These are phyloP conservation scores for Trichoderma breve DNA, from an alignment of 2,329 filamentous ascomycete genomes.

Conservation along the genomic window DNA sequence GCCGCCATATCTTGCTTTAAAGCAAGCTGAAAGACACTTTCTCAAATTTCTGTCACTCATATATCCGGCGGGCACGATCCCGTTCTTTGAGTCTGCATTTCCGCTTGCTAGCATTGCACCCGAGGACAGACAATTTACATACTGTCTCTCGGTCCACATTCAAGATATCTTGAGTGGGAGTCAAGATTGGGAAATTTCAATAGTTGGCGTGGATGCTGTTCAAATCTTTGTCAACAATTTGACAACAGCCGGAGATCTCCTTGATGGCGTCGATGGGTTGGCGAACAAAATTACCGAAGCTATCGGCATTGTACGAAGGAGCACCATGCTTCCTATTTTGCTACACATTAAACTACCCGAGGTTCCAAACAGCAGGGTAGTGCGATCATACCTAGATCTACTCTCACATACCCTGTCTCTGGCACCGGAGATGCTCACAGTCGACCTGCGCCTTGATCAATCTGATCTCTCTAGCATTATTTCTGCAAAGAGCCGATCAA, in stretches of 20 bases:
- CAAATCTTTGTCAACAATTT: slow-evolving; percentile 8
- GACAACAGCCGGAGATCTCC: not conserved
- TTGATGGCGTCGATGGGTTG: not conserved
- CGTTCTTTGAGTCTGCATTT: slow-evolving; percentile 15
- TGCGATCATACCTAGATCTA: slow-evolving; percentile 2
- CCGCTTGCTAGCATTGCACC: slow-evolving; percentile 13
- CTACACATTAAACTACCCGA: slow-evolving; percentile 8
- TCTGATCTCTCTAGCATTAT: not conserved
- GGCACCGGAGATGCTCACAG: slow-evolving; percentile 8
- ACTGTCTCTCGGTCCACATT: slow-evolving; percentile 1
- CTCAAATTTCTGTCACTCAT: slow-evolving; percentile 5
- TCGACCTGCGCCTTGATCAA: not conserved
- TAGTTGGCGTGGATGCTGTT: slow-evolving; percentile 4
- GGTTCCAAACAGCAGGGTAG: not conserved
- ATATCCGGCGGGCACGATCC: not conserved
- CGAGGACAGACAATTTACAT: slow-evolving; percentile 4
- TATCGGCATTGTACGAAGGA: slow-evolving; percentile 6
- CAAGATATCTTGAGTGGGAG: not conserved
- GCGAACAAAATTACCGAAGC: slow-evolving; percentile 1
- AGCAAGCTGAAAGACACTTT: slow-evolving; percentile 10
- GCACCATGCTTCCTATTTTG: slow-evolving; percentile 2
- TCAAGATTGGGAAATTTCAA: not conserved
- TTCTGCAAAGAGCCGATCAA: slow-evolving; percentile 1
- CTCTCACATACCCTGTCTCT: slow-evolving; percentile 1
- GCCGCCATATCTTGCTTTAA: slow-evolving; percentile 4